These are phyloP conservation scores for Aspergillus indologenus DNA, from an alignment of 495 filamentous ascomycete species.

Conservation along the genomic window DNA sequence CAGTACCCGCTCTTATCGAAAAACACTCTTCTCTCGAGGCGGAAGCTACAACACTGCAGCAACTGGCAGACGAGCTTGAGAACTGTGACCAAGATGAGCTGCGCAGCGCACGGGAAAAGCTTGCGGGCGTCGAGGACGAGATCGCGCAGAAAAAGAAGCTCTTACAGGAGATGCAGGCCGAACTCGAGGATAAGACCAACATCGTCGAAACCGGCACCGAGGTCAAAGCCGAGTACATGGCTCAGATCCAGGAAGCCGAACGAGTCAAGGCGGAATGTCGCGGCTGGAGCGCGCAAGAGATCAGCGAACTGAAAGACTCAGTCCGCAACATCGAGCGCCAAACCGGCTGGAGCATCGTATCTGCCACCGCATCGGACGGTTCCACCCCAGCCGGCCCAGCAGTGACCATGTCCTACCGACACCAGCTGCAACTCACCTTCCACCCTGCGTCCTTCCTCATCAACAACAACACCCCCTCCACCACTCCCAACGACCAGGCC, in stretches of 20 bases:
- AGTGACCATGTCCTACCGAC: conserved; percentile 74
- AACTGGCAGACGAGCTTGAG: conserved; percentile 69
- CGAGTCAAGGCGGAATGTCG: conserved; percentile 80
- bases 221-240: conserved; percentile 62
- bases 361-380: conserved; percentile 45
- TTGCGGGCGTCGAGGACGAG: conserved; percentile 62
- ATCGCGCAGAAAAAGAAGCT: conserved; percentile 64
- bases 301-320: conserved; percentile 67
- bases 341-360: conserved; percentile 75
- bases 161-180: conserved; percentile 59
- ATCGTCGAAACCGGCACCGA: conserved; percentile 56
- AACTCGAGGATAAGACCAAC: conserved; percentile 61
- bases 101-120: conserved; percentile 58
- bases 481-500: conserved; percentile 14
- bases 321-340: conserved; percentile 64
- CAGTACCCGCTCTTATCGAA: conserved; percentile 60
- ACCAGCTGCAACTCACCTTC: conserved; percentile 74
- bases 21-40: conserved; percentile 57
- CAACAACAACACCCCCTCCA: conserved; percentile 10
- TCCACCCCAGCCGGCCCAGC: conserved; percentile 40
- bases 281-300: conserved; percentile 81
- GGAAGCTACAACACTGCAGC: conserved; percentile 63
- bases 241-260: conserved; percentile 81
- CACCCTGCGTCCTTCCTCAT: conserved; percentile 58
- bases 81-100: conserved; percentile 78